phyloP scores from a whole-genome alignment of 148 eudicot genomes.

The Camellia sinensis region DNA sequence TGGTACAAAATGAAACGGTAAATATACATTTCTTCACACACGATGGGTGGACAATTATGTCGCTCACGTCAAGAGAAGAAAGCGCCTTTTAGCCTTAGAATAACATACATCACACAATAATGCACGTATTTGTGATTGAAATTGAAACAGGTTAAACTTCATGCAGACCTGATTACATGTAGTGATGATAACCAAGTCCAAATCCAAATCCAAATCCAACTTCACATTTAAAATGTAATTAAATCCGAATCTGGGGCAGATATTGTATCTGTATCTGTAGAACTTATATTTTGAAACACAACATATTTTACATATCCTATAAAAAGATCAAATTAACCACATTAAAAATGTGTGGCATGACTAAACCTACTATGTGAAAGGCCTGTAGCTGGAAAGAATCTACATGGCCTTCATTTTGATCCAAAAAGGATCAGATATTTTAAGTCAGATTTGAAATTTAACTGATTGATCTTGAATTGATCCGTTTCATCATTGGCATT shows the following conservation, averaged over 20 bases:
- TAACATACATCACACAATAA: background rate
- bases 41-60: background rate
- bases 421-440: background rate
- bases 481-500: background rate
- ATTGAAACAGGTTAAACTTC: background rate
- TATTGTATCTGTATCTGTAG: background rate
- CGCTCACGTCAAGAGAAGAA: background rate
- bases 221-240: background rate
- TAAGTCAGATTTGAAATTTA: background rate
- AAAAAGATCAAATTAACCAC: background rate
- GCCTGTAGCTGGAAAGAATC: background rate
- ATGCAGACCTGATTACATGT: background rate
- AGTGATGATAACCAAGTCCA: background rate
- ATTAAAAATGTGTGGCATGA: background rate
- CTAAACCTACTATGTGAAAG: background rate
- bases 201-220: background rate
- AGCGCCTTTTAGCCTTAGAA: conserved; percentile 6
- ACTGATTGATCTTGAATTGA: background rate
- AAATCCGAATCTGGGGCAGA: background rate
- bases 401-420: background rate
- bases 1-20: background rate
- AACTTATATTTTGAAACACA: background rate
- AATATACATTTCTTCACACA: background rate
- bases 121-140: background rate
- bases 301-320: background rate